Evolutionary conservation across 108 stramenopile species (phyloP).

Genomic region (Skeletonema tropicum): DNA sequence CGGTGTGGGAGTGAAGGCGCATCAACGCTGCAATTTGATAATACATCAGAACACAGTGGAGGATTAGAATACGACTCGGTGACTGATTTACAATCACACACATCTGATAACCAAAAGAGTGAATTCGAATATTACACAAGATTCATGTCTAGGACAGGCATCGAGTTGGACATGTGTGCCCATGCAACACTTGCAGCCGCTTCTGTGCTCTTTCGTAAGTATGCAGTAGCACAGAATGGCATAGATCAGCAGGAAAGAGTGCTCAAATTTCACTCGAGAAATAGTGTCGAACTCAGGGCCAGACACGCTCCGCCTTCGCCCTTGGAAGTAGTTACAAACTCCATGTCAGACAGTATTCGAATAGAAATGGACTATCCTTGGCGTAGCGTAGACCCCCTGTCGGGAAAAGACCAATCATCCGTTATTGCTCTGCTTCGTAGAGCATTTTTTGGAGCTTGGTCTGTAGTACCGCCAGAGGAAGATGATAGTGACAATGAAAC

Average conservation of each 20-base stretch:
- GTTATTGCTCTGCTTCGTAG: constrained; percentile 60
- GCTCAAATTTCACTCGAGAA: constrained; percentile 31
- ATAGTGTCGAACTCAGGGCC: constrained; percentile 17
- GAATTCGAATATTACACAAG: constrained; percentile 61
- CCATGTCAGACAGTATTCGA: constrained; percentile 8
- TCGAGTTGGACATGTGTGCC: constrained; percentile 90
- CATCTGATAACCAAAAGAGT: neutral
- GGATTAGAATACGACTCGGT: constrained; percentile 3
- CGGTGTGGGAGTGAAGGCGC: constrained; percentile 3
- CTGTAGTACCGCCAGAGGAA: constrained; percentile 11
- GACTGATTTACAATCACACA: constrained; percentile 9
- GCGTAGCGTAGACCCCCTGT: constrained; percentile 28
- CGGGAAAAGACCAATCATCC: constrained; percentile 16
- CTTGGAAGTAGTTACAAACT: constrained; percentile 3
- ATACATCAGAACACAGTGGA: neutral
- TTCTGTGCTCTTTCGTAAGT: constrained; percentile 55
- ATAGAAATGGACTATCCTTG: constrained; percentile 40
- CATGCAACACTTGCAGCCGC: constrained; percentile 91
- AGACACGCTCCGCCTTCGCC: constrained; percentile 10
- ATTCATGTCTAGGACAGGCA: constrained; percentile 60
- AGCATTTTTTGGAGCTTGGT: constrained; percentile 44
- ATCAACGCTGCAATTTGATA: neutral
- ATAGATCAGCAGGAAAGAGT: constrained; percentile 32
- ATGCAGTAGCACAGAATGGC: constrained; percentile 53
- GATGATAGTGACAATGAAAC: constrained; percentile 16